phyloP scores from a whole-genome alignment of 768 basidiomycete genomes.

The Boletus vinaceobasis region DNA sequence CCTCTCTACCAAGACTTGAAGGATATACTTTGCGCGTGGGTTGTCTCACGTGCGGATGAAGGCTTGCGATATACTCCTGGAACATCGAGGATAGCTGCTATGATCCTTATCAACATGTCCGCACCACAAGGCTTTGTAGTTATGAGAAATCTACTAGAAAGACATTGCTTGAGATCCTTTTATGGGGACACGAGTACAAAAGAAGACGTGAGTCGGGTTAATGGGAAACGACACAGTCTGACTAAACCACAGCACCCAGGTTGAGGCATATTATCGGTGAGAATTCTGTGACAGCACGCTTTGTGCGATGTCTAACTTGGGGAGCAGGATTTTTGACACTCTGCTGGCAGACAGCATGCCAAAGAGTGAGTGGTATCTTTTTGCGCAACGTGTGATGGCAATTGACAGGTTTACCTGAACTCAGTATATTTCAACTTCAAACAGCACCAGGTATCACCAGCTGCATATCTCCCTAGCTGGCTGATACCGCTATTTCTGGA shows the following conservation, averaged over 20 bases:
- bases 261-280: constrained; percentile 89
- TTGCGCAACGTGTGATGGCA: not conserved
- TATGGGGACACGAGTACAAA: constrained; percentile 67
- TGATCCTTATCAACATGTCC: constrained; percentile 83
- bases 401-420: not conserved
- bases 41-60: constrained; percentile 80
- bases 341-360: constrained; percentile 91
- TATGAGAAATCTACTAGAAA: constrained; percentile 81
- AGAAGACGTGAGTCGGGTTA: constrained; percentile 66
- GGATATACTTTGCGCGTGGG: constrained; percentile 85
- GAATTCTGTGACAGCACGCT: not conserved
- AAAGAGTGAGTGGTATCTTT: constrained; percentile 55
- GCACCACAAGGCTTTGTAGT: constrained; percentile 71
- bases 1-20: constrained; percentile 80
- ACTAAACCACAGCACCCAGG: constrained; percentile 43
- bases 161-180: constrained; percentile 83
- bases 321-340: constrained; percentile 82
- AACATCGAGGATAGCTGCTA: constrained; percentile 73
- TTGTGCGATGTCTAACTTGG: constrained; percentile 11
- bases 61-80: constrained; percentile 73
- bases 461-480: constrained; percentile 83
- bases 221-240: constrained; percentile 20
- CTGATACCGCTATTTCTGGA: constrained; percentile 75
- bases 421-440: constrained; percentile 93
- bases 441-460: constrained; percentile 85